These are phyloP conservation scores for Chlorociboria aeruginascens DNA, from an alignment of 495 filamentous ascomycete species.

Conservation along the genomic window DNA sequence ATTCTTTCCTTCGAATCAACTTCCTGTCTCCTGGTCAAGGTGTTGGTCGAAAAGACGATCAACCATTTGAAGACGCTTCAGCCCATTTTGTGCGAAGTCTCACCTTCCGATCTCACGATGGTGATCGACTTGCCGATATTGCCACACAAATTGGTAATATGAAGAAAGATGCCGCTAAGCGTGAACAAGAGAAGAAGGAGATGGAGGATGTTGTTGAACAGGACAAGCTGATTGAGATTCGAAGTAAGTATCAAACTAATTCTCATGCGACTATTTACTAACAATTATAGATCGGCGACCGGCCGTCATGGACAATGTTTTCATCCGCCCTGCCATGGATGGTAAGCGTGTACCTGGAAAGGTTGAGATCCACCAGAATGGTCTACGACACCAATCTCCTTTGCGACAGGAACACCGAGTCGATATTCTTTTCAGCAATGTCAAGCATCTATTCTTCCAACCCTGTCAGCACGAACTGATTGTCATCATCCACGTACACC, in stretches of 20 bases:
- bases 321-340: conserved; percentile 86
- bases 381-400: conserved; percentile 91
- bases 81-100: conserved; percentile 94
- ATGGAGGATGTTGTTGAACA: conserved; percentile 99
- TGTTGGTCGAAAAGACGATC: conserved; percentile 94
- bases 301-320: conserved; percentile 76
- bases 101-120: conserved; percentile 84
- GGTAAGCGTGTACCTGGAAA: conserved; percentile 91
- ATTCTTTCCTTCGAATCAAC: conserved; percentile 89
- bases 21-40: conserved; percentile 95
- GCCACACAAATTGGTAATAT: conserved; percentile 84
- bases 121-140: conserved; percentile 76
- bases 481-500: conserved; percentile 93
- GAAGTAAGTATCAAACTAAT: conserved; percentile 44
- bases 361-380: conserved; percentile 96
- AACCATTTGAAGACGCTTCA: conserved; percentile 91
- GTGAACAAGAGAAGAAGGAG: conserved; percentile 97
- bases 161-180: conserved; percentile 77
- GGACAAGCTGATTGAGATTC: conserved; percentile 85
- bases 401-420: conserved; percentile 68
- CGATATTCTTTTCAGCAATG: conserved; percentile 95
- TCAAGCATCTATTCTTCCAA: conserved; percentile 98
- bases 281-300: conserved; percentile 65
- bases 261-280: conserved; percentile 16
- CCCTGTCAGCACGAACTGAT: conserved; percentile 92